Conservation (phyloP, 176 grass and related monocot genomes). For the Zoysia japonica region DNA sequence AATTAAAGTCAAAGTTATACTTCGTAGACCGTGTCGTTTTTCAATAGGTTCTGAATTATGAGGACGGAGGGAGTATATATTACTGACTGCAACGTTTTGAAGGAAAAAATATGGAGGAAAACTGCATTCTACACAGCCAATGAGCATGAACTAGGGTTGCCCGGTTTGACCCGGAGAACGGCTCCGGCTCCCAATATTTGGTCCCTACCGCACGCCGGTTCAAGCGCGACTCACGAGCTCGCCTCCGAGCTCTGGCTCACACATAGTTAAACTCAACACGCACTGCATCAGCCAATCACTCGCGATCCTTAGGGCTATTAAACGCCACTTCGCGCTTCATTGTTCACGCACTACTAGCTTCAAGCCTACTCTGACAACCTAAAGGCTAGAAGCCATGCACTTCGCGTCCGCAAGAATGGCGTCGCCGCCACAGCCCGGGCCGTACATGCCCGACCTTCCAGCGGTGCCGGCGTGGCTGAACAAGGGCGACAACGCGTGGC, state of each 20-base stretch:
- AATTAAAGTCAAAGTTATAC: too few relatives aligned
- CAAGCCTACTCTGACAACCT: background rate
- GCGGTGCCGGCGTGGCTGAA: constrained; percentile 68
- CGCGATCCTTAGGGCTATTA: constrained; percentile 7
- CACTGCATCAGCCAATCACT: constrained; percentile 13
- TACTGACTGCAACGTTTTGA: background rate
- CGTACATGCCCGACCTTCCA: constrained; percentile 41
- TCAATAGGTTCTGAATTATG: too few relatives aligned
- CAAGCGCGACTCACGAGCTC: constrained; percentile 17
- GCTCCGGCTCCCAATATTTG: constrained; percentile 17
- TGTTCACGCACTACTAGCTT: background rate
- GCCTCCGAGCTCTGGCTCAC: background rate
- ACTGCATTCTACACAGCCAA: background rate
- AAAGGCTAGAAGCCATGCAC: background rate
- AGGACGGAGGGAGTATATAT: background rate
- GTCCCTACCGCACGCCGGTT: constrained; percentile 28
- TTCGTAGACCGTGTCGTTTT: too few relatives aligned
- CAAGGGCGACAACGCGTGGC: constrained; percentile 89
- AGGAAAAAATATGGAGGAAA: background rate
- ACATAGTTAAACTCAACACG: constrained; percentile 22
- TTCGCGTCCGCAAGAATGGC: constrained; percentile 23
- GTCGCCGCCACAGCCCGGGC: constrained; percentile 24
- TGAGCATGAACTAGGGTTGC: background rate
- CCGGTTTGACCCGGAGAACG: constrained; percentile 31
- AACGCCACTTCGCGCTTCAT: constrained; percentile 1